These are phyloP conservation scores for Nyctanthes arbortristis DNA, from an alignment of 257 asterid genomes.

Conservation along the genomic window DNA sequence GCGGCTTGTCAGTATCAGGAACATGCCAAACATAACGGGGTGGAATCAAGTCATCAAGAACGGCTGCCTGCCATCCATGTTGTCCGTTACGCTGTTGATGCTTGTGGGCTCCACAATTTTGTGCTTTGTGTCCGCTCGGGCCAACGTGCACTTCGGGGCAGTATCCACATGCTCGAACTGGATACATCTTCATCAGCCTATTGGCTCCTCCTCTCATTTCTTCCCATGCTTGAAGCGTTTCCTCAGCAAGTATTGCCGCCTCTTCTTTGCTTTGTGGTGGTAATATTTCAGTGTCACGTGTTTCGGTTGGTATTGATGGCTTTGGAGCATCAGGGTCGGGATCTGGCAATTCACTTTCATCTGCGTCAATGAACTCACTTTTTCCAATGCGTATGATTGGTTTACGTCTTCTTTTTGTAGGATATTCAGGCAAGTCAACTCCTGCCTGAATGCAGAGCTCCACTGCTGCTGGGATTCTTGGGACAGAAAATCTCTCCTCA, in stretches of 20 bases:
- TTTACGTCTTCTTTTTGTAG: constrained; percentile 89
- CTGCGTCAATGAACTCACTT: constrained; percentile 89
- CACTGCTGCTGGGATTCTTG: constrained; percentile 82
- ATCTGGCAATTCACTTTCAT: constrained; percentile 87
- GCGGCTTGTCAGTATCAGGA: constrained; percentile 48
- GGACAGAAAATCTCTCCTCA: constrained; percentile 75
- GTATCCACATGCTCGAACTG: constrained; percentile 86
- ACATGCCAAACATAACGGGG: constrained; percentile 95
- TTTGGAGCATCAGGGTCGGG: constrained; percentile 58
- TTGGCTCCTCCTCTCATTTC: constrained; percentile 76
- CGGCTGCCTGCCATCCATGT: constrained; percentile 95
- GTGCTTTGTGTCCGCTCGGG: constrained; percentile 88
- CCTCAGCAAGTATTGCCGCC: constrained; percentile 57
- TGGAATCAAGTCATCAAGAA: constrained; percentile 81
- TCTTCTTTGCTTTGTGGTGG: constrained; percentile 68
- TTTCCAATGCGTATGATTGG: constrained; percentile 79
- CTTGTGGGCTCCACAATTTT: constrained; percentile 95
- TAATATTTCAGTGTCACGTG: constrained; percentile 49
- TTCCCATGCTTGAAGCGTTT: constrained; percentile 84
- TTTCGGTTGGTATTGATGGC: constrained; percentile 55
- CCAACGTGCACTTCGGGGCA: constrained; percentile 95
- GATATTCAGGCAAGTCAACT: constrained; percentile 80
- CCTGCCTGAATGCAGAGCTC: too few relatives aligned
- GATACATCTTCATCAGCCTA: constrained; percentile 79
- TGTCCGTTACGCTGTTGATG: constrained; percentile 98